Evolutionary conservation across 23 red algal species (phyloP), one percentile per base, ranked within the genome.

Genomic region (Agarophyton chilense): DNA sequence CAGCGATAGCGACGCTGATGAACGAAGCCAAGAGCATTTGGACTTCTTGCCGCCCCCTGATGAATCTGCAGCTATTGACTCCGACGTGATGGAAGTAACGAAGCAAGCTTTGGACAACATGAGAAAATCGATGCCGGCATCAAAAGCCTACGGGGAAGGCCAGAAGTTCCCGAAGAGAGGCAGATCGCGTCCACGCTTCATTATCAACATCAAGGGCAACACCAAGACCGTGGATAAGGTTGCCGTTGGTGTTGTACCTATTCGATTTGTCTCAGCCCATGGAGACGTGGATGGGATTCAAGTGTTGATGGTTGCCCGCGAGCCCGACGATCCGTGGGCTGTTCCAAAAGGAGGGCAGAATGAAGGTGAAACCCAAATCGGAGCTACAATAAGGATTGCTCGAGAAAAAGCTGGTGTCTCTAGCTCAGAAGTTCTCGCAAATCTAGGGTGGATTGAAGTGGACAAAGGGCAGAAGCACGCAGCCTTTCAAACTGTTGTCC

Each of bases 121-220:
- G 38, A 49, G 68, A 47, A 47, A 10, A 38, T 25, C 68, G 24
- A 52, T 50, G 1, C 49, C 82, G 18, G 58, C 49, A 13, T 86
- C 31, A 18, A 64, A 66, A 16, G 45, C 16, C 38, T 18, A 29
- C 19, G 65, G 22, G 14, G 57, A 78, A 51, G 84, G 56, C 12
- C 41, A 77, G 50, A 57, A 63, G 28, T 44, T n/a, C 2, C 19
- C 34, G n/a, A 57, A 61, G 50, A 62, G 54, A 56, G 43, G 68
- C 0, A 56, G 84, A 65, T 76, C 50, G 19, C 70, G 72, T 54
- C 84, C 84, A 9, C 70, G 61, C 36, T 78, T 58, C 38, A 29
- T 76, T 7, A 68, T 89, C 47, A 68, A 89, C 28, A 89, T 89
- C 33, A 89, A 89, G 54, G 84, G 84, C 25, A 89, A 78, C 72